These are phyloP conservation scores for Thozetella sp. DNA, from an alignment of 495 filamentous ascomycete genomes.

Conservation along the genomic window DNA sequence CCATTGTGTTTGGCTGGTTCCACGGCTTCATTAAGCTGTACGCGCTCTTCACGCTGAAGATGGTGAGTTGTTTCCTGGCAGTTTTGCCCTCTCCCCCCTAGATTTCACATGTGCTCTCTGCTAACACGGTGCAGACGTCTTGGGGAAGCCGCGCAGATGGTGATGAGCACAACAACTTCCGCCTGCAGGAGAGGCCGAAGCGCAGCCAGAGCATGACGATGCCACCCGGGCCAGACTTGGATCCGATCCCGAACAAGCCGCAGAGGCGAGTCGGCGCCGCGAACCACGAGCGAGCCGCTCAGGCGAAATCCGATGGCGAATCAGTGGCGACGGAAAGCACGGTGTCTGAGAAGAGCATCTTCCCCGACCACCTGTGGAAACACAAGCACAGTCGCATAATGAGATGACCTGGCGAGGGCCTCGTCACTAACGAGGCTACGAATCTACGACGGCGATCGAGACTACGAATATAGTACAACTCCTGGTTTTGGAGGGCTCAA, in stretches of 20 bases:
- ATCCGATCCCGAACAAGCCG: conserved; percentile 11
- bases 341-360: not conserved
- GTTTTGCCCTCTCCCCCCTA: not conserved
- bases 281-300: not conserved
- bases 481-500: not conserved
- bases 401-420: not conserved
- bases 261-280: not conserved
- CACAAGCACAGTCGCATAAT: conserved; percentile 1
- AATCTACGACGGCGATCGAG: too few species aligned
- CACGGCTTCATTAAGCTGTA: conserved; percentile 80
- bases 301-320: not conserved
- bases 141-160: conserved; percentile 72
- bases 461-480: not conserved
- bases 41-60: conserved; percentile 68
- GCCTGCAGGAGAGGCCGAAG: conserved; percentile 52
- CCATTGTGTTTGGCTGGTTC: conserved; percentile 76
- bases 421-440: not conserved
- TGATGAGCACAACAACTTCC: conserved; percentile 60
- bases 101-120: conserved; percentile 14
- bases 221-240: conserved; percentile 33
- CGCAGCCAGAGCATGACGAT: conserved; percentile 49
- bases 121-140: conserved; percentile 51
- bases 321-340: not conserved
- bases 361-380: conserved; percentile 1
- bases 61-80: conserved; percentile 57